These are phyloP conservation scores for Taiozyma onychis DNA, from an alignment of 1,139 yeast genomes.

Conservation along the genomic window DNA sequence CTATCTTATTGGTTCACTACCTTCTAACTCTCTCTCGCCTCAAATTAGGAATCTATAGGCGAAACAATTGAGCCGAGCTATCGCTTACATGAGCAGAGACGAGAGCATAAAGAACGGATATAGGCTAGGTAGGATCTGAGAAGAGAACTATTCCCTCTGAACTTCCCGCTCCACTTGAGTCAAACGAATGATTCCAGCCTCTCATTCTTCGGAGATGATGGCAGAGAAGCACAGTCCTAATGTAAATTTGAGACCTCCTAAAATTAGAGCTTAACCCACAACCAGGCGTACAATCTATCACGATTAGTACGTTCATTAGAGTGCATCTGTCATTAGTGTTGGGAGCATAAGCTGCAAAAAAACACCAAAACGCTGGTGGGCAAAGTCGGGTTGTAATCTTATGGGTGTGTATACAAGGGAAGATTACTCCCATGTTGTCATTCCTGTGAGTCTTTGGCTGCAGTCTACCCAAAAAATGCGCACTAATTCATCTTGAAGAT, in stretches of 20 bases:
- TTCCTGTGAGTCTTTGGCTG: not conserved
- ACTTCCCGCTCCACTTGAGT: too few species aligned
- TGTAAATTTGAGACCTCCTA: not conserved
- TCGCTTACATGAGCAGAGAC: not conserved
- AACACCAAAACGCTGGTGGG: not conserved
- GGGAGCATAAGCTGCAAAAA: not conserved
- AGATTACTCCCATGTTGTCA: not conserved
- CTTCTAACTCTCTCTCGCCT: not conserved
- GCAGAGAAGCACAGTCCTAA: too few species aligned
- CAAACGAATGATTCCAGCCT: too few species aligned
- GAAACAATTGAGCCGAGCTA: not conserved
- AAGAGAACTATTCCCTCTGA: too few species aligned
- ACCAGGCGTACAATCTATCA: not conserved
- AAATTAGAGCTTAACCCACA: not conserved
- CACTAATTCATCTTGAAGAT: not conserved
- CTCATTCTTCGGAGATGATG: too few species aligned
- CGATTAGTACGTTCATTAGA: not conserved
- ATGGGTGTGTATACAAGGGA: not conserved
- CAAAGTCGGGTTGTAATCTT: not conserved
- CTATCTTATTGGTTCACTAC: too few species aligned
- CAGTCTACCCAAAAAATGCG: not conserved
- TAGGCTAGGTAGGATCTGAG: too few species aligned
- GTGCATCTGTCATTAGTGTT: not conserved
- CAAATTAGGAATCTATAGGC: not conserved
- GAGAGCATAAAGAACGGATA: too few species aligned